A percentile compares a stretch with the other conserved stretches of the same genome.
Evolutionary conservation across 306 rosid genomes (phyloP).

Genomic region (Vigna trinervia): DNA sequence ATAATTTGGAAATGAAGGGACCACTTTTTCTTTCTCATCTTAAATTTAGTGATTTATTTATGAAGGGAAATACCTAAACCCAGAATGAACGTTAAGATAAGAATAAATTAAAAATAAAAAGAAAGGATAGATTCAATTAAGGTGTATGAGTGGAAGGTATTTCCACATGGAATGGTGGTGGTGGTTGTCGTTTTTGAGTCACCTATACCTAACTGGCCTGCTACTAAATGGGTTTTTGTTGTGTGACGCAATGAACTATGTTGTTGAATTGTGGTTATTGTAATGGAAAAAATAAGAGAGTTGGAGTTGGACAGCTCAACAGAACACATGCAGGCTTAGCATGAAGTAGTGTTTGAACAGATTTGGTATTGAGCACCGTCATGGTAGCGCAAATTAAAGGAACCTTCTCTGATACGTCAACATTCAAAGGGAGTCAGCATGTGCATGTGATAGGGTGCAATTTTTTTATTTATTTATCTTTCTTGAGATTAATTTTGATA

Average conservation of each 20-base stretch:
- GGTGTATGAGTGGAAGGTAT: slow-evolving; percentile 29
- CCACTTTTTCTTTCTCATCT: neutral
- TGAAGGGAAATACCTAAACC: neutral
- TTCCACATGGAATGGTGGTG: slow-evolving; percentile 37
- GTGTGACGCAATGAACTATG: neutral
- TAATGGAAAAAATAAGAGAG: neutral
- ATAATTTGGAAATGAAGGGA: neutral
- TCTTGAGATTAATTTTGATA: slow-evolving; percentile 11
- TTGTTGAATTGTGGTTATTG: neutral
- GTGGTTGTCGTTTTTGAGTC: slow-evolving; percentile 39
- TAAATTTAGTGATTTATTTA: neutral
- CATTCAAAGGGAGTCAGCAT: slow-evolving; percentile 37
- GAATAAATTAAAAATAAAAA: too few species aligned
- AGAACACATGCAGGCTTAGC: slow-evolving; percentile 45
- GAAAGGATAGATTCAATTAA: neutral
- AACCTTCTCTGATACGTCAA: slow-evolving; percentile 48
- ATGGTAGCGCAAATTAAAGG: slow-evolving; percentile 39
- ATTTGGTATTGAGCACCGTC: slow-evolving; percentile 40
- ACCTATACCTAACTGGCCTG: slow-evolving; percentile 19
- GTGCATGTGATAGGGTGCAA: slow-evolving; percentile 44
- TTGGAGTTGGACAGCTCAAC: slow-evolving; percentile 44
- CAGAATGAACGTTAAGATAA: neutral
- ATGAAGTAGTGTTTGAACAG: slow-evolving; percentile 27
- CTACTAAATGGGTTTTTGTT: too few species aligned
- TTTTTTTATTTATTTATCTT: neutral